Base-by-base conservation (phyloP, 495 filamentous ascomycete species). In the Aspergillus steynii region DNA sequence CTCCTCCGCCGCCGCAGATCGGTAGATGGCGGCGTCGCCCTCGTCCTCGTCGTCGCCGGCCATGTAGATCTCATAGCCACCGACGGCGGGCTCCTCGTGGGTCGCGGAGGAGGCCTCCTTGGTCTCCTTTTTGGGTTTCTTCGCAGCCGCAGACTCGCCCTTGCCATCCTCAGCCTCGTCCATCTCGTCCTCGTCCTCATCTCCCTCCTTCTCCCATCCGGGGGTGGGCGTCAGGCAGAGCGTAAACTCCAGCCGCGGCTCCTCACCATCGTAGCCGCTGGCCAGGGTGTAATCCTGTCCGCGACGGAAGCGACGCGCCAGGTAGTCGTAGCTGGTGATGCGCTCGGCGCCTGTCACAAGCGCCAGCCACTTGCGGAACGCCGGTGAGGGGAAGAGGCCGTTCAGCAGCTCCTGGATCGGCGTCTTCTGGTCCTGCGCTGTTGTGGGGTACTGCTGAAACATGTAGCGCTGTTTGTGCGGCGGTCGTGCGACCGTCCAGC, bases 401-500 rank as follows among this genome's bases (percentile, higher is more conserved):
- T 93, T 84, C 25, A 96, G 66, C 14, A 98, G 77, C 66, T 91
- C 90, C 57, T 87, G 83, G 51, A 95, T 77, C 0, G 93, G 91
- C n/a, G 80, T 75, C 7, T 77, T 68, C 61, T 71, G 53, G 46
- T 72, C 71, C 47, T 67, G 29, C 0, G 63, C 50, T 5, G 66
- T 37, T 8, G 67, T 67, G 1, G 77, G 70, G 12, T 76, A 65
- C 56, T 92, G 85, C 47, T 90, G 84, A 74, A 91, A 99, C 10
- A 96, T 76, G 75, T 88, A 99, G 4, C 93, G 91, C 66, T 97
- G 93, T 74, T 98, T 99, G 76, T 98, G 93, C 2, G 95, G 95
- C 34, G 95, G 95, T 14, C 86, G 81, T 26, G 95, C 90, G 14
- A 95, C 88, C 47, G 83, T 83, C 90, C 90, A 94, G 7, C 79